phyloP scores from a whole-genome alignment of 2,329 filamentous ascomycete species.

The Xylariomycetidae sp. region DNA sequence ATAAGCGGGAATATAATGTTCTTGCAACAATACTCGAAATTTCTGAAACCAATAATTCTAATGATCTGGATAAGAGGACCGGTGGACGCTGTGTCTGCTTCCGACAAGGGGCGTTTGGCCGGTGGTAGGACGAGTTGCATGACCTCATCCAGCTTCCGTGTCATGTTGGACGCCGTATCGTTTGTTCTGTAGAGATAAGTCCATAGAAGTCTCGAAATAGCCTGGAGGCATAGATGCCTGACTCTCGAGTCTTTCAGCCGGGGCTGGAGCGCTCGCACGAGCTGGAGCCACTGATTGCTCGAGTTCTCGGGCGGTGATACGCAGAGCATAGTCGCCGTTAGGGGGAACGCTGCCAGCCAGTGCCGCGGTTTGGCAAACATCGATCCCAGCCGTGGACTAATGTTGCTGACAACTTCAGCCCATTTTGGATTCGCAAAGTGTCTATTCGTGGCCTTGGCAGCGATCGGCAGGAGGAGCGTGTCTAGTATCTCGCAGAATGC shows the following conservation, averaged over 20 bases:
- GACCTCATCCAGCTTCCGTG: conserved; percentile 84
- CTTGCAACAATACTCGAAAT: conserved; percentile 89
- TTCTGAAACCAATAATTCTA: conserved; percentile 87
- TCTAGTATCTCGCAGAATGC: conserved; percentile 92
- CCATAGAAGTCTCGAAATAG: conserved; percentile 87
- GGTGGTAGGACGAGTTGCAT: conserved; percentile 77
- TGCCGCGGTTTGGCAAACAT: conserved; percentile 90
- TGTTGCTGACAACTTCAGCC: conserved; percentile 75
- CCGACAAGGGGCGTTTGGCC: conserved; percentile 74
- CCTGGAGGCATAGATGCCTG: conserved; percentile 76
- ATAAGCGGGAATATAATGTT: conserved; percentile 92
- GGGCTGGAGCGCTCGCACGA: conserved; percentile 71
- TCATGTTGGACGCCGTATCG: conserved; percentile 63
- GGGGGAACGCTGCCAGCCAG: conserved; percentile 83
- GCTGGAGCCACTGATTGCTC: conserved; percentile 77
- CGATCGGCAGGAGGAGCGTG: conserved; percentile 79
- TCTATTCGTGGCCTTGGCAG: conserved; percentile 68
- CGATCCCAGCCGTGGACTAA: conserved; percentile 73
- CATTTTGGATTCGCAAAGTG: conserved; percentile 80
- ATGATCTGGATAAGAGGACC: conserved; percentile 93
- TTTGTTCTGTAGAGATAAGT: conserved; percentile 84
- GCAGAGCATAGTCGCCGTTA: conserved; percentile 83
- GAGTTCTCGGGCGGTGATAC: conserved; percentile 83
- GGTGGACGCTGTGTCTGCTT: conserved; percentile 76
- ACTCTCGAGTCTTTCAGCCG: conserved; percentile 80